These are phyloP conservation scores for Thelonectria blattea DNA, from an alignment of 2,329 filamentous ascomycete genomes.

Conservation along the genomic window DNA sequence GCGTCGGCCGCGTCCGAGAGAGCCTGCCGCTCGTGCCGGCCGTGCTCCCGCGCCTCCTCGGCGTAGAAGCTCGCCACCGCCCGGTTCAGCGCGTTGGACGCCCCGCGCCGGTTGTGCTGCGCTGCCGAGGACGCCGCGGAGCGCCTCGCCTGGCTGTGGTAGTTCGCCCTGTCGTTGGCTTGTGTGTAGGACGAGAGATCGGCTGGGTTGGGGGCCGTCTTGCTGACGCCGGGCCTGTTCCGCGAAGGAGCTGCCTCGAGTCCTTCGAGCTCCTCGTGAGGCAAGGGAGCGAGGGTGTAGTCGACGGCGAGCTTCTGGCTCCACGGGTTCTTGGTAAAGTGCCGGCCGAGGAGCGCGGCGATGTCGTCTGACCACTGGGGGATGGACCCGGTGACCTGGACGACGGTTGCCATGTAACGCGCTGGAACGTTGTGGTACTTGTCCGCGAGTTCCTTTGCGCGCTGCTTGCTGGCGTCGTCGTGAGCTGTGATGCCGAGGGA, in stretches of 20 bases:
- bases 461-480: slow-evolving; percentile 39
- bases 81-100: slow-evolving; percentile 75
- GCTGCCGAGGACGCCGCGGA: slow-evolving; percentile 47
- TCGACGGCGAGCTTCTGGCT: slow-evolving; percentile 45
- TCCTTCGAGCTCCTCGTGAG: slow-evolving; percentile 42
- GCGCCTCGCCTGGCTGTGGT: slow-evolving; percentile 40
- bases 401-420: slow-evolving; percentile 50
- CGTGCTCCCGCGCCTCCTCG: slow-evolving; percentile 70
- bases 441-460: slow-evolving; percentile 43
- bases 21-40: slow-evolving; percentile 62
- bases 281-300: slow-evolving; percentile 48
- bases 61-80: slow-evolving; percentile 80
- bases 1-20: slow-evolving; percentile 71
- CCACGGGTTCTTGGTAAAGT: slow-evolving; percentile 50
- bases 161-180: slow-evolving; percentile 38
- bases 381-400: slow-evolving; percentile 48
- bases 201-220: slow-evolving; percentile 10
- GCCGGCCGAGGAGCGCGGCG: slow-evolving; percentile 48
- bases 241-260: slow-evolving; percentile 25
- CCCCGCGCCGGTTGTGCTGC: slow-evolving; percentile 54
- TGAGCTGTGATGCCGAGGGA: slow-evolving; percentile 44
- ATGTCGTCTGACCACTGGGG: slow-evolving; percentile 48
- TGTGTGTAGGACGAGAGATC: slow-evolving; percentile 34
- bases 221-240: slow-evolving; percentile 21
- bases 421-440: slow-evolving; percentile 51